These are phyloP conservation scores for Solanum chmielewskii DNA, from an alignment of 257 asterid species.

Conservation along the genomic window DNA sequence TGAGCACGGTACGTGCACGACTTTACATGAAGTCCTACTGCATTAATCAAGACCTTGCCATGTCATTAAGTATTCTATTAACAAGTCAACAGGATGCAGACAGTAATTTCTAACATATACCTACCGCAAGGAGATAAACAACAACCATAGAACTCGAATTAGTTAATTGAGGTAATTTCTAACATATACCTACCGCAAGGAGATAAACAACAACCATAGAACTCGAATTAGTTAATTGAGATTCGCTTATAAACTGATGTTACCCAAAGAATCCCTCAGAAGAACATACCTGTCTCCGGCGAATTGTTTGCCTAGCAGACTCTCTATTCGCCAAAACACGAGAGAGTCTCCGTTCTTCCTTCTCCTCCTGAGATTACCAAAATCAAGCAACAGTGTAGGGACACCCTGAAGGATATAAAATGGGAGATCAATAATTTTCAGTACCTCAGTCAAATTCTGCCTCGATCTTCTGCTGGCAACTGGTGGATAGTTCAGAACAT, in stretches of 20 bases:
- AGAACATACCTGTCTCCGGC: constrained; percentile 61
- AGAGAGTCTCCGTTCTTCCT: constrained; percentile 41
- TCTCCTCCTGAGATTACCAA: constrained; percentile 42
- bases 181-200: neutral
- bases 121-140: too few relatives aligned
- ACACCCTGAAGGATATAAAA: neutral
- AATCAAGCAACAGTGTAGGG: neutral
- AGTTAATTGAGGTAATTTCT: neutral
- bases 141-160: neutral
- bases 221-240: neutral
- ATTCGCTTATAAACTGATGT: neutral
- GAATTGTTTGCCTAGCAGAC: constrained; percentile 83
- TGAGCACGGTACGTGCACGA: neutral
- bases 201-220: neutral
- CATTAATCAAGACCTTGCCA: neutral
- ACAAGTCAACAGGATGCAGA: neutral
- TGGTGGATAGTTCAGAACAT: constrained; percentile 6
- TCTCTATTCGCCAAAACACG: constrained; percentile 84
- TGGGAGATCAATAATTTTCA: neutral
- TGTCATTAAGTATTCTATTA: neutral
- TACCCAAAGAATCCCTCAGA: neutral
- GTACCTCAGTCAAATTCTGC: constrained; percentile 41
- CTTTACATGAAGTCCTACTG: neutral
- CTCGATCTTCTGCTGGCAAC: constrained; percentile 19
- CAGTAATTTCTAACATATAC: neutral